Base-by-base conservation (phyloP, 2,329 filamentous ascomycete species). In the Ceratocystis cacaofunesta region DNA sequence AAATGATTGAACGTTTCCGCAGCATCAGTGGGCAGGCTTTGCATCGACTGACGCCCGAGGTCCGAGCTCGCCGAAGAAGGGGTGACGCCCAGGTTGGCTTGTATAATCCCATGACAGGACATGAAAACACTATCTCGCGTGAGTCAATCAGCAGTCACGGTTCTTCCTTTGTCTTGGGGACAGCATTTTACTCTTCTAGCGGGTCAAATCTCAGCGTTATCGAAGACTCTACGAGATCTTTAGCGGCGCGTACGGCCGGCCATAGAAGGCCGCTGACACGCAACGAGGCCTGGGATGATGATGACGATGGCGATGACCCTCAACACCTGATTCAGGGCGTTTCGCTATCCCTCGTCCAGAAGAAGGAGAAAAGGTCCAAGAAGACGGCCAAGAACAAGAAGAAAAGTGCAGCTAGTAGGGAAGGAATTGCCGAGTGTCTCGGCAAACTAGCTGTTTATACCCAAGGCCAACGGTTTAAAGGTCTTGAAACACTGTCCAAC, bases 381-480 rank as follows among this genome's bases (percentile, higher is more conserved):
- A 52, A 58, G 19, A 15, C 10, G 3, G 3, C 30, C 8, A 43
- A 48, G 3, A 65, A 12, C 7, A 44, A 52, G 19, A 65, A 65
- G 44, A 55, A 57, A 19, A 66, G 43, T 19, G 22, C 36, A 8
- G 22, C 48, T 46, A 30, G 22, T 17, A 44, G 43, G 2, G 25
- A 17, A 5, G 65, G 30, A 1, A 67, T 67, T 19, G 41, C 41
- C 30, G 61, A 58, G 46, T n/a, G 44, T 10, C 81, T 96, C 7
- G 86, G 88, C 64, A 81, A 80, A 36, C 78, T 96, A 64, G 92
- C 89, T 17, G 80, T 96, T 30, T 96, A 96, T 74, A 95, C 90
- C 1, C 85, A 90, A 70, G 92, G 89, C 69, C 90, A 90, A 72
- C 87, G 88, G 69, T 96, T 92, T 75, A 82, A 83, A 68, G 80